These are phyloP conservation scores for Candolleomyces efflorescens DNA, from an alignment of 768 basidiomycete genomes.

Conservation along the genomic window DNA sequence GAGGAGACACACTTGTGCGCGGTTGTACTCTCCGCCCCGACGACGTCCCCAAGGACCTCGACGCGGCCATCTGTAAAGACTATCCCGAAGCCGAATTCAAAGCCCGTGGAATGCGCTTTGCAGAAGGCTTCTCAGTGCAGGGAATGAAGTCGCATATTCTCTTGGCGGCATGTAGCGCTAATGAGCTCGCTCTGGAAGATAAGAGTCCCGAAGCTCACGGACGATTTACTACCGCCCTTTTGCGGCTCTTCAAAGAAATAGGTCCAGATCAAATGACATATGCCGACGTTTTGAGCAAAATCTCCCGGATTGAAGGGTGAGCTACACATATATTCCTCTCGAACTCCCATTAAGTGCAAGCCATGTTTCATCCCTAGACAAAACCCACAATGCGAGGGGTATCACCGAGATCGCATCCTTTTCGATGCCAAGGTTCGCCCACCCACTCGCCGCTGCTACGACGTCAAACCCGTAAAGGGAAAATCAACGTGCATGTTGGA, in stretches of 20 bases:
- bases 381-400: slow-evolving; percentile 15
- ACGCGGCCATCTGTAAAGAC: too few relatives aligned
- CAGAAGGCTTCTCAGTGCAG: too few relatives aligned
- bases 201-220: slow-evolving; percentile 10
- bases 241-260: slow-evolving; percentile 19
- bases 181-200: slow-evolving; percentile 20
- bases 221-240: slow-evolving; percentile 26
- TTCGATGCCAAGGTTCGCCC: slow-evolving; percentile 7
- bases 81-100: too few relatives aligned
- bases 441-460: neutral
- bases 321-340: neutral
- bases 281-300: slow-evolving; percentile 25
- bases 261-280: slow-evolving; percentile 26
- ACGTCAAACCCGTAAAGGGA: neutral
- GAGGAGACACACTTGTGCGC: too few relatives aligned
- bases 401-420: slow-evolving; percentile 2
- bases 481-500: neutral
- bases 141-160: slow-evolving; percentile 32
- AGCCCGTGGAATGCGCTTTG: too few relatives aligned
- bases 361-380: slow-evolving; percentile 2
- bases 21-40: too few relatives aligned
- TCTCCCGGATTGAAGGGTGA: slow-evolving; percentile 23
- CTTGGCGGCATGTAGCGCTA: slow-evolving; percentile 39
- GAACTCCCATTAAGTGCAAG: neutral
- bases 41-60: too few relatives aligned